Evolutionary conservation across 192 early-diverging fungal genomes (phyloP), one percentile per base, ranked within the genome.

Genomic region (Pilobolus umbonatus): DNA sequence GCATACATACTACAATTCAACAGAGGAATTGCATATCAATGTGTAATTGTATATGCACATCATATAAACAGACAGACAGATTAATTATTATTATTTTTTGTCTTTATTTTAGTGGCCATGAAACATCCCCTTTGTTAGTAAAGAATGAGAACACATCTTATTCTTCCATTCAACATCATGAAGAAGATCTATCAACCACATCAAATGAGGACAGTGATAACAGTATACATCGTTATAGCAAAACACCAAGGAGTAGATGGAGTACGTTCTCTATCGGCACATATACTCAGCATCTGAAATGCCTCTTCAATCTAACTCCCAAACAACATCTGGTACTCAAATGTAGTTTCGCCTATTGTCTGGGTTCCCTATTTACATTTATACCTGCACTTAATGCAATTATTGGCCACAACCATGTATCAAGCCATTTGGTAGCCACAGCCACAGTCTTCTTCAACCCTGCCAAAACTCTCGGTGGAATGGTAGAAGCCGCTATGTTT

Each of bases 361-460:
- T 86, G 32, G 88, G 76, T 5, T 83, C 83, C 15, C 59, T 88
- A 25, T 79, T 91, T 55, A 76, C 87, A 8, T 88, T 86, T 69
- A 68, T 81, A 0, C 85, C 85, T 0, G 22, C 43, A 24, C 63
- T 79, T 17, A 69, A 67, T 36, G 67, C 61, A 9, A 59, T 82
- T 55, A 72, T 80, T 17, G 83, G 82, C 8, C 62, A 78, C 2
- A 80, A 82, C 56, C 75, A 72, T 62, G 72, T 76, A 46, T 67
- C 81, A 35, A 79, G 80, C 42, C 87, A 91, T 62, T 62, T 91
- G 47, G 83, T 86, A 6, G 86, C 85, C 15, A 79, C 84, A 11
- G 80, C 87, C 2, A 80, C 83, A 0, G 82, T 91, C 7, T 91
- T 87, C 63, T 88, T 84, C 60, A 84, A 88, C 49, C 85, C 88